Percentiles rank a stretch among this genome's conserved stretches.
These are phyloP conservation scores for Aspergillus ellipticus DNA, from an alignment of 495 filamentous ascomycete species.

Conservation along the genomic window DNA sequence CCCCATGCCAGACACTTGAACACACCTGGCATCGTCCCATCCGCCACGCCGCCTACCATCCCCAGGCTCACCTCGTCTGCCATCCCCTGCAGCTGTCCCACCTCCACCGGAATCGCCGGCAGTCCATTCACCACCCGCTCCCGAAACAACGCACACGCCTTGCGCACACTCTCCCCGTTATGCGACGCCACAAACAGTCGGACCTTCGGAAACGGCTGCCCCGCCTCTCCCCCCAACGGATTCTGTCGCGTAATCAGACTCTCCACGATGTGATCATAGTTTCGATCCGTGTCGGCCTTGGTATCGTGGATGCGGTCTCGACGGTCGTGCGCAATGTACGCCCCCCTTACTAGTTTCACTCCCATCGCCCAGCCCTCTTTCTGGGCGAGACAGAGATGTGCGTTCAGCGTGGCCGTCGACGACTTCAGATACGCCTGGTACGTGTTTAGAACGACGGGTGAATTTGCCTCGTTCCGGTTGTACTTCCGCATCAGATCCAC, in stretches of 20 bases:
- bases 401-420: conserved; percentile 54
- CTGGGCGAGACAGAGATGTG: conserved; percentile 58
- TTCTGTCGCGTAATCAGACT: conserved; percentile 61
- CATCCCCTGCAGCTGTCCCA: conserved; percentile 89
- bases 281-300: conserved; percentile 35
- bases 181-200: conserved; percentile 25
- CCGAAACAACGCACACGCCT: conserved; percentile 34
- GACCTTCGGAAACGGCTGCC: conserved; percentile 20
- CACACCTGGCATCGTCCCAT: conserved; percentile 42
- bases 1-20: conserved; percentile 92
- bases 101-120: conserved; percentile 54
- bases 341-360: conserved; percentile 88
- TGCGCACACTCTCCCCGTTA: conserved; percentile 39
- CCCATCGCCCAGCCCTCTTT: conserved; percentile 68
- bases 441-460: conserved; percentile 58
- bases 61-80: conserved; percentile 84
- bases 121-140: conserved; percentile 36
- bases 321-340: conserved; percentile 54
- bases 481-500: conserved; percentile 71
- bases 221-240: conserved; percentile 64
- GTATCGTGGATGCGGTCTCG: conserved; percentile 37
- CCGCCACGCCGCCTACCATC: conserved; percentile 45
- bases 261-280: conserved; percentile 40
- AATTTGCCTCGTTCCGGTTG: conserved; percentile 41
- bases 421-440: conserved; percentile 79